phyloP scores from a whole-genome alignment of 306 rosid species.

The Carpinus viminea region DNA sequence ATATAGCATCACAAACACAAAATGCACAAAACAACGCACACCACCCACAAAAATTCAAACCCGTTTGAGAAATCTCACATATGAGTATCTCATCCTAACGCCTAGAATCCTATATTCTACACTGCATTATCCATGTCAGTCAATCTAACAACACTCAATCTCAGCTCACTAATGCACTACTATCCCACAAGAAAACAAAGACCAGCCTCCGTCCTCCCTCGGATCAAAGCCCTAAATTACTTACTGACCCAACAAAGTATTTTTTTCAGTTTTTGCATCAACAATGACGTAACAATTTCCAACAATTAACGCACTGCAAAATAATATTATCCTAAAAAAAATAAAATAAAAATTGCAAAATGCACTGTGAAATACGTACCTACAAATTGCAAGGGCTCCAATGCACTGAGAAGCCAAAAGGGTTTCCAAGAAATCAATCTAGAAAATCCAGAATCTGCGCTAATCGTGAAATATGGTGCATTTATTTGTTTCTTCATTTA shows the following conservation, averaged over 20 bases:
- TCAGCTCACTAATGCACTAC: conserved; percentile 5
- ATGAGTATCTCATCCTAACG: not conserved
- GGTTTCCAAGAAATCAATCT: not conserved
- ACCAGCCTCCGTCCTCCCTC: not conserved
- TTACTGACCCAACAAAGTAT: not conserved
- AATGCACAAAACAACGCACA: not conserved
- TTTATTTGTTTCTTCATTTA: too few species aligned
- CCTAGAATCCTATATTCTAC: not conserved
- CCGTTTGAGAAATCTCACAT: not conserved
- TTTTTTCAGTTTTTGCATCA: not conserved
- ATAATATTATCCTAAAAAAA: not conserved
- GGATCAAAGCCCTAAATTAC: conserved; percentile 24
- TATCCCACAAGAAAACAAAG: not conserved
- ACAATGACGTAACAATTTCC: not conserved
- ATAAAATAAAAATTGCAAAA: not conserved
- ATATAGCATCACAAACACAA: not conserved
- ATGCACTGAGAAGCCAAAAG: not conserved
- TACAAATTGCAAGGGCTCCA: not conserved
- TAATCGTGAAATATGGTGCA: not conserved
- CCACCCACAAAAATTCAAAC: conserved; percentile 6
- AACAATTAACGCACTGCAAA: not conserved
- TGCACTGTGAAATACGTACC: conserved; percentile 15
- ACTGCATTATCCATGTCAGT: conserved; percentile 17
- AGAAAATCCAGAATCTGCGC: not conserved
- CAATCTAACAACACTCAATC: conserved; percentile 2